phyloP scores from a whole-genome alignment of 2,329 filamentous ascomycete genomes.

The Phyllosticta citriasiana region DNA sequence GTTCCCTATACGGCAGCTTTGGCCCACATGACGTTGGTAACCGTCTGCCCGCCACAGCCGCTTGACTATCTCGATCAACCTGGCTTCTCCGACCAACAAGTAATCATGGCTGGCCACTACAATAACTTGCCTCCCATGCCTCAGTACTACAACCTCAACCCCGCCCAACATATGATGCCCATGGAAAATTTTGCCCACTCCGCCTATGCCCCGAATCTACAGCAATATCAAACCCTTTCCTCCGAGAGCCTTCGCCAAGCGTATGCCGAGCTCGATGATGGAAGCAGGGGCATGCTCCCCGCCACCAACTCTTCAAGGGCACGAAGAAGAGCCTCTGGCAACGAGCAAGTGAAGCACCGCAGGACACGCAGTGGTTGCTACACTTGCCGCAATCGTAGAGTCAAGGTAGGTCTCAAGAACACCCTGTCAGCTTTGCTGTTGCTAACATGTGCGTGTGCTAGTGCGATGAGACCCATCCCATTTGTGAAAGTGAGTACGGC shows the following conservation, averaged over 20 bases:
- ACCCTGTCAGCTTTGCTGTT: neutral
- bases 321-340: slow-evolving; percentile 22
- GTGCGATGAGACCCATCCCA: slow-evolving; percentile 84
- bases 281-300: slow-evolving; percentile 15
- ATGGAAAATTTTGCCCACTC: slow-evolving; percentile 16
- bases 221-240: slow-evolving; percentile 20
- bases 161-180: slow-evolving; percentile 22
- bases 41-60: neutral
- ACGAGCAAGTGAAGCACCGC: slow-evolving; percentile 79
- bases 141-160: slow-evolving; percentile 26
- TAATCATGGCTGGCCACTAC: slow-evolving; percentile 30
- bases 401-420: slow-evolving; percentile 47
- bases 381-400: slow-evolving; percentile 79
- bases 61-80: neutral
- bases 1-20: neutral
- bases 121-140: slow-evolving; percentile 20
- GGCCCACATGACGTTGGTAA: neutral
- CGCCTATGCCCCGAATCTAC: slow-evolving; percentile 22
- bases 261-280: slow-evolving; percentile 28
- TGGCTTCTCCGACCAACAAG: neutral
- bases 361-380: slow-evolving; percentile 89
- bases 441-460: slow-evolving; percentile 27
- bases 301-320: slow-evolving; percentile 17
- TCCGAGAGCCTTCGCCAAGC: slow-evolving; percentile 22
- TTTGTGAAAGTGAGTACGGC: slow-evolving; percentile 59